A percentile compares a stretch with the other conserved stretches of the same genome.
Conservation (phyloP, 306 rosid genomes). For the Trifolium fragiferum region DNA sequence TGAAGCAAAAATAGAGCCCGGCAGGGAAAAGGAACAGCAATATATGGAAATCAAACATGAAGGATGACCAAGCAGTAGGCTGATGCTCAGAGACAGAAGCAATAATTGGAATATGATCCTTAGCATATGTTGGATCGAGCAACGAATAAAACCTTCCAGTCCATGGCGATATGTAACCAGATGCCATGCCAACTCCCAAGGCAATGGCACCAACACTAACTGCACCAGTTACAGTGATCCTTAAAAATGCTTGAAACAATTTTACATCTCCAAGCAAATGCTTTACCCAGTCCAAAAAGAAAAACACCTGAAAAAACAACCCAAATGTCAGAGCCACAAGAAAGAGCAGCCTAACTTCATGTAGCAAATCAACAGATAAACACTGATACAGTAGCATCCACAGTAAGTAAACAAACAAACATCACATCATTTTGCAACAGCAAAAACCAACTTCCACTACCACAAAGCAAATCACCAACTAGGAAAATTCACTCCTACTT, state of each 20-base stretch:
- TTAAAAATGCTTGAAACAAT: conserved; percentile 86
- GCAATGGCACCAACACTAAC: conserved; percentile 82
- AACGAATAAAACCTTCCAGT: conserved; percentile 96
- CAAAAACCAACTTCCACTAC: conserved; percentile 9
- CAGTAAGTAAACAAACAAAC: neutral
- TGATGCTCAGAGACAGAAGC: conserved; percentile 99
- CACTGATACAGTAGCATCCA: neutral
- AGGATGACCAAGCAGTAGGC: conserved; percentile 99
- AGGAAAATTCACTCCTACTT: conserved; percentile 10
- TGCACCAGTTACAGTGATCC: conserved; percentile 89
- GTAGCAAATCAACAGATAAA: conserved; percentile 29
- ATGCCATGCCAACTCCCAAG: conserved; percentile 88
- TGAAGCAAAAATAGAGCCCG: conserved; percentile 98
- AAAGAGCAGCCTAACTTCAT: conserved; percentile 21
- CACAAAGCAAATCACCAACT: conserved; percentile 12
- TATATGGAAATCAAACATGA: conserved; percentile 99
- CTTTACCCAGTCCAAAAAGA: conserved; percentile 95
- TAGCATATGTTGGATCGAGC: conserved; percentile 98
- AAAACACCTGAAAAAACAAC: conserved; percentile 67
- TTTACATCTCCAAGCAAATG: conserved; percentile 75
- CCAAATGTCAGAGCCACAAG: conserved; percentile 36
- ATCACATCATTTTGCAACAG: neutral
- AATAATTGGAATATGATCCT: conserved; percentile 96
- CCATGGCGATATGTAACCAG: conserved; percentile 99
- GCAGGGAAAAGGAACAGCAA: conserved; percentile 95